A percentile compares a stretch with the other conserved stretches of the same genome.
Conservation (phyloP, 179 eudicot species). For the Vitellaria paradoxa region DNA sequence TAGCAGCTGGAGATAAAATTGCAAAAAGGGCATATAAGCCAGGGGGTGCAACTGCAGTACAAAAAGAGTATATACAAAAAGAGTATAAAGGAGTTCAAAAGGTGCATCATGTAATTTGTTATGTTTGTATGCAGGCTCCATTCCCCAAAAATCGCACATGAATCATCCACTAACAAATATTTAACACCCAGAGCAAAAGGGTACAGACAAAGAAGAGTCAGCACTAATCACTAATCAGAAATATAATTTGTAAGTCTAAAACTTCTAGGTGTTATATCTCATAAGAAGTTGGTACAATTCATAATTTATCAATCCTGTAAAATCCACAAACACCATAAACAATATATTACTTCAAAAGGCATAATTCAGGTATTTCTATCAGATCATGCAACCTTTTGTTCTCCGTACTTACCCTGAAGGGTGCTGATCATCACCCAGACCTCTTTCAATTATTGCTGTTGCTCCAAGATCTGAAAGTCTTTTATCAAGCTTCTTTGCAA, state of each 20-base stretch:
- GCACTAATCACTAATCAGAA: too few relatives aligned
- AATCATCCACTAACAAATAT: neutral
- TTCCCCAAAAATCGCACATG: neutral
- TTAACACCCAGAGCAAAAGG: neutral
- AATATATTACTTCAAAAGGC: conserved; percentile 1
- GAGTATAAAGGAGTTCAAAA: neutral
- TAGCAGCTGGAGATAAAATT: too few relatives aligned
- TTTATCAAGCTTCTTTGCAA: conserved; percentile 93
- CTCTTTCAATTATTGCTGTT: conserved; percentile 67
- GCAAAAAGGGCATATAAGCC: too few relatives aligned
- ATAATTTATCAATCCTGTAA: neutral
- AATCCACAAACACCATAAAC: neutral
- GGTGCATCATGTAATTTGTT: neutral
- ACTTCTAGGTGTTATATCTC: neutral
- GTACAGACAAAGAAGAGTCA: neutral
- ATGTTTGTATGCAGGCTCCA: neutral
- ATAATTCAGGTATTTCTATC: neutral
- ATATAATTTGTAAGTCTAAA: neutral
- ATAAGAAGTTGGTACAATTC: neutral
- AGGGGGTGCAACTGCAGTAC: too few relatives aligned
- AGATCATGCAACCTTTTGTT: neutral
- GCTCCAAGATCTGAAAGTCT: conserved; percentile 87
- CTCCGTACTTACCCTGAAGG: conserved; percentile 77
- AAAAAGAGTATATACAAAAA: too few relatives aligned
- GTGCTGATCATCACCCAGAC: conserved; percentile 98